Evolutionary conservation across 148 eudicot species (phyloP).

Genomic region (Polygonum aviculare): DNA sequence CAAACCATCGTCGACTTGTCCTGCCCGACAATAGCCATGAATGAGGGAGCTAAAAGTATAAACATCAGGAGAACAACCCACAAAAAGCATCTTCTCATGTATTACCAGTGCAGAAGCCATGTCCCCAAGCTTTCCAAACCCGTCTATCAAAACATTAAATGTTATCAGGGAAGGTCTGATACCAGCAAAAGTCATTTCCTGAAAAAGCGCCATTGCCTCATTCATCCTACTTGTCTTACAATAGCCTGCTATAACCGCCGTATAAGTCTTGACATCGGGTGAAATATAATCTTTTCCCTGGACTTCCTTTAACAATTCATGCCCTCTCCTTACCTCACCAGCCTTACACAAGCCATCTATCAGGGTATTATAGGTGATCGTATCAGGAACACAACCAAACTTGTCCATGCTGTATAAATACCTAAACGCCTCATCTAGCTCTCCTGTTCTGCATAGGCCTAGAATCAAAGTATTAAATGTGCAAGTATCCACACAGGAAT

Average conservation of each 20-base stretch:
- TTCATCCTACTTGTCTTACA: slow-evolving; percentile 67
- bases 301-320: slow-evolving; percentile 42
- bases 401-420: slow-evolving; percentile 44
- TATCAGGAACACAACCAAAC: slow-evolving; percentile 56
- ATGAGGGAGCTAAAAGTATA: slow-evolving; percentile 60
- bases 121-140: slow-evolving; percentile 66
- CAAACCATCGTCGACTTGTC: slow-evolving; percentile 56
- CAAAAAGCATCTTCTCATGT: slow-evolving; percentile 47
- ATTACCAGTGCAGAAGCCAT: slow-evolving; percentile 43
- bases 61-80: slow-evolving; percentile 71
- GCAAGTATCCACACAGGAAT: slow-evolving; percentile 43
- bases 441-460: slow-evolving; percentile 56
- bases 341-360: slow-evolving; percentile 58
- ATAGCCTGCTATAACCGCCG: slow-evolving; percentile 61
- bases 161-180: slow-evolving; percentile 56
- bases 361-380: slow-evolving; percentile 53
- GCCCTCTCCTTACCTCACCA: slow-evolving; percentile 43
- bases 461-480: slow-evolving; percentile 62
- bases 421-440: slow-evolving; percentile 45
- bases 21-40: slow-evolving; percentile 61
- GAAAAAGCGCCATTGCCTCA: slow-evolving; percentile 41
- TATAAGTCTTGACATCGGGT: slow-evolving; percentile 72
- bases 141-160: slow-evolving; percentile 63
- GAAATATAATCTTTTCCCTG: slow-evolving; percentile 27
- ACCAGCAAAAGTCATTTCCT: slow-evolving; percentile 52